phyloP scores from a whole-genome alignment of 116 monocot species.

The Posidonia oceanica region DNA sequence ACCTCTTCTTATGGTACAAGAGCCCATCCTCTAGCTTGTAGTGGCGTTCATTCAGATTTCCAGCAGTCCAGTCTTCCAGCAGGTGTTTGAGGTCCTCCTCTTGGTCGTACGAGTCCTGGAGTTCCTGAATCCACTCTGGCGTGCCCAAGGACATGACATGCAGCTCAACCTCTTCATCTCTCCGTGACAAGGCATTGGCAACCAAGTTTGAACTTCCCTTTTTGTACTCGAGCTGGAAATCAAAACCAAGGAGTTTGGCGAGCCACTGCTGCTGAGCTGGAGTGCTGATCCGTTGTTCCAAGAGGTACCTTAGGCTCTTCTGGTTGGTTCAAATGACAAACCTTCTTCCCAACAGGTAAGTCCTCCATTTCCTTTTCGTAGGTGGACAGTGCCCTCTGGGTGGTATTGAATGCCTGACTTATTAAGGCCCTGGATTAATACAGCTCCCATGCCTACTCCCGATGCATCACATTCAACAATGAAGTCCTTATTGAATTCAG shows the following conservation, averaged over 20 bases:
- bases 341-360: background rate
- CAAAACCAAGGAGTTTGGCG: background rate
- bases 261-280: background rate
- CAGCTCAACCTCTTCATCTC: too few species aligned
- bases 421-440: background rate
- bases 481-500: background rate
- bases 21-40: too few species aligned
- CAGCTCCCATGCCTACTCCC: background rate
- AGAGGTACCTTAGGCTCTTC: background rate
- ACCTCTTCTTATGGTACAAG: too few species aligned
- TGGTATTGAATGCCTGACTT: background rate
- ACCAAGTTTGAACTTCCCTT: background rate
- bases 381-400: background rate
- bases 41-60: too few species aligned
- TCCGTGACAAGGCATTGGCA: background rate
- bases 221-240: slow-evolving; percentile 1
- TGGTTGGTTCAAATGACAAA: background rate
- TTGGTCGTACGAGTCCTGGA: too few species aligned
- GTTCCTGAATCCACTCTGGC: too few species aligned
- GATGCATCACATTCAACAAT: slow-evolving; percentile 3
- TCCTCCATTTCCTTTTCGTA: background rate
- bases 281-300: background rate
- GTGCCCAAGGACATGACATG: too few species aligned
- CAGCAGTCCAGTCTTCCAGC: too few species aligned
- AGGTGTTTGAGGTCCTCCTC: too few species aligned